Base-by-base conservation (phyloP, 768 basidiomycete genomes). In the Suillus sp. region DNA sequence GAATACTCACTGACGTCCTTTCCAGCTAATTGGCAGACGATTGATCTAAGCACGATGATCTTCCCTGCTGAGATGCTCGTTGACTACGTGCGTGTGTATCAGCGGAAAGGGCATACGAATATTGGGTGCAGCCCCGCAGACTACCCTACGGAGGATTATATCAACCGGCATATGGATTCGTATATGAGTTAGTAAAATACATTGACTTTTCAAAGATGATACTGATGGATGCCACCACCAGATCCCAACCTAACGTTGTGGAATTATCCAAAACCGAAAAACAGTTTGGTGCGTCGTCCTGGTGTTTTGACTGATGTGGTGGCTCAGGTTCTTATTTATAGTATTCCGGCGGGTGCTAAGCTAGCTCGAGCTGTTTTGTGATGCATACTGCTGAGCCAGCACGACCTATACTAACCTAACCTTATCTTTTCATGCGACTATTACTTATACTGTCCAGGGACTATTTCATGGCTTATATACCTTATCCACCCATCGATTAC, bases 41-140 rank as follows among this genome's bases (percentile, higher is more conserved):
- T 86, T 63, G 80, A 84, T 55, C 65, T 76, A 38, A 66, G 74
- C 20, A 78, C 82, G 50, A 74, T 86, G 71, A 69, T 66, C 22
- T 84, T 84, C 75, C 85, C 86, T 1, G 77, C 80, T 20, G 77
- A 78, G 59, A 78, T 86, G 78, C 77, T 75, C 50, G 74, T 87
- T 48, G 86, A 88, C 71, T 87, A 86, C 69, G 80, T 88, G 30
- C 80, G 86, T 34, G 83, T 88, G n/a, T 88, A 86, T 65, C 86
- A 86, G 69, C 73, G 79, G 35, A 67, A 72, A 48, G 78, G 77
- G 30, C 27, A 68, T 51, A 67, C 53, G 35, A 84, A 83, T 68
- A 69, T 84, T 51, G 84, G 84, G 3, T 86, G 85, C 65, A 77
- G 80, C 65, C 85, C 85, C 1, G 34, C 66, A 4, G 74, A 77